phyloP scores from a whole-genome alignment of 768 basidiomycete species.

The Lanmaoa rubissima region DNA sequence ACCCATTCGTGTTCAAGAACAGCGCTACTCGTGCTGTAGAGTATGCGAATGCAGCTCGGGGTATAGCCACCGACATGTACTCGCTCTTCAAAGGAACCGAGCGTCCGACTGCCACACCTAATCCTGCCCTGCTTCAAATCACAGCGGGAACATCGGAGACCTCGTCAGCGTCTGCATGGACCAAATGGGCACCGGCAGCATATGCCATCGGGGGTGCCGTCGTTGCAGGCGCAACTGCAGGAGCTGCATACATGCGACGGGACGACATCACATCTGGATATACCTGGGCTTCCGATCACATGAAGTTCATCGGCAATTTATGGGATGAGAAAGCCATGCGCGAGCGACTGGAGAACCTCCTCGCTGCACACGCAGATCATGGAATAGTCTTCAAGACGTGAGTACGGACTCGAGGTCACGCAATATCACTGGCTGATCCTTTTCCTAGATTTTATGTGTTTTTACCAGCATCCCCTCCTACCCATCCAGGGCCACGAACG shows the following conservation, averaged over 20 bases:
- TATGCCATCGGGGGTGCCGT: slow-evolving; percentile 72
- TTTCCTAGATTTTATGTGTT: slow-evolving; percentile 70
- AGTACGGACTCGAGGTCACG: slow-evolving; percentile 28
- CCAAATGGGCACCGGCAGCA: slow-evolving; percentile 66
- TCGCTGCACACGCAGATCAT: slow-evolving; percentile 56
- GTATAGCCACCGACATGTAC: slow-evolving; percentile 59
- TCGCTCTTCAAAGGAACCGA: slow-evolving; percentile 53
- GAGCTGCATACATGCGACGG: slow-evolving; percentile 79
- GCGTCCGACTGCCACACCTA: slow-evolving; percentile 28
- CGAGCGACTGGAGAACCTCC: slow-evolving; percentile 58
- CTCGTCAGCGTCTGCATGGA: slow-evolving; percentile 43
- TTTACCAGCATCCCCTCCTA: slow-evolving; percentile 67
- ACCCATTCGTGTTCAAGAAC: slow-evolving; percentile 85
- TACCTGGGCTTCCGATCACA: slow-evolving; percentile 79
- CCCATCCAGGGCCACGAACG: slow-evolving; percentile 55
- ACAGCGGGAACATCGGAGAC: slow-evolving; percentile 28
- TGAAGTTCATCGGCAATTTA: slow-evolving; percentile 83
- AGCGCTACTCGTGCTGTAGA: slow-evolving; percentile 70
- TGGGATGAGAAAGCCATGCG: slow-evolving; percentile 75
- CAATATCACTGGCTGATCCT: background rate
- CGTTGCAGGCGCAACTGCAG: slow-evolving; percentile 79
- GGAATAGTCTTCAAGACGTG: slow-evolving; percentile 75
- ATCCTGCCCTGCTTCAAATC: slow-evolving; percentile 31
- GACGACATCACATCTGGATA: slow-evolving; percentile 72
- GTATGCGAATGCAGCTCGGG: slow-evolving; percentile 65